phyloP scores from a whole-genome alignment of 768 basidiomycete genomes.

The Mycena rosella region DNA sequence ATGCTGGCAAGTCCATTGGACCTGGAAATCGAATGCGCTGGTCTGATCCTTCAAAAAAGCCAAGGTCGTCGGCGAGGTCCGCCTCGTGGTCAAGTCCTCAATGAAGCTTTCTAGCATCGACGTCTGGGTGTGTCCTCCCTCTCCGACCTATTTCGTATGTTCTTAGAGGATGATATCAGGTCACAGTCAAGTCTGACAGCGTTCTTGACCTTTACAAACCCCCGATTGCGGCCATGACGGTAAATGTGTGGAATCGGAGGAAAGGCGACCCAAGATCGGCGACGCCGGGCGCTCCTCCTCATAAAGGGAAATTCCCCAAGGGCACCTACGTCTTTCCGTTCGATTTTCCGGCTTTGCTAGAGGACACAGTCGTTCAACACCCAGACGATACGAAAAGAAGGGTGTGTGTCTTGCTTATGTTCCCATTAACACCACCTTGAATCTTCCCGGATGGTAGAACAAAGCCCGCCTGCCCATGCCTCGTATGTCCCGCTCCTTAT shows the following conservation, averaged over 20 bases:
- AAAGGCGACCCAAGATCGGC: neutral
- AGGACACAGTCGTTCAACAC: neutral
- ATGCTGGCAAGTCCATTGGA: neutral
- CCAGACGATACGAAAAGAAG: slow-evolving; percentile 16
- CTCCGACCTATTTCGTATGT: neutral
- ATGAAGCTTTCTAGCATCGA: neutral
- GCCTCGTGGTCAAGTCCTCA: neutral
- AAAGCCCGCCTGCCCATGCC: slow-evolving; percentile 16
- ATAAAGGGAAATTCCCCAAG: slow-evolving; percentile 21
- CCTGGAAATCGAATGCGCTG: neutral
- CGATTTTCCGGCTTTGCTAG: slow-evolving; percentile 19
- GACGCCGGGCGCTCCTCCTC: neutral
- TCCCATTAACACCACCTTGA: neutral
- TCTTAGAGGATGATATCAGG: neutral
- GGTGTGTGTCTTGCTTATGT: neutral
- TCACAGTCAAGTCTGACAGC: slow-evolving; percentile 16
- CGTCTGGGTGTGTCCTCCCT: neutral
- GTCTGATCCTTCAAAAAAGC: neutral
- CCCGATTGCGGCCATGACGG: slow-evolving; percentile 12
- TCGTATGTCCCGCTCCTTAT: neutral
- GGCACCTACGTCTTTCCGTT: slow-evolving; percentile 26
- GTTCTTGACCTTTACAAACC: slow-evolving; percentile 23
- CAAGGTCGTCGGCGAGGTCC: neutral
- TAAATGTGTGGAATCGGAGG: neutral
- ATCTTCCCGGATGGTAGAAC: slow-evolving; percentile 5